phyloP scores from a whole-genome alignment of 2,329 filamentous ascomycete genomes.

The Cladosporium halotolerans region DNA sequence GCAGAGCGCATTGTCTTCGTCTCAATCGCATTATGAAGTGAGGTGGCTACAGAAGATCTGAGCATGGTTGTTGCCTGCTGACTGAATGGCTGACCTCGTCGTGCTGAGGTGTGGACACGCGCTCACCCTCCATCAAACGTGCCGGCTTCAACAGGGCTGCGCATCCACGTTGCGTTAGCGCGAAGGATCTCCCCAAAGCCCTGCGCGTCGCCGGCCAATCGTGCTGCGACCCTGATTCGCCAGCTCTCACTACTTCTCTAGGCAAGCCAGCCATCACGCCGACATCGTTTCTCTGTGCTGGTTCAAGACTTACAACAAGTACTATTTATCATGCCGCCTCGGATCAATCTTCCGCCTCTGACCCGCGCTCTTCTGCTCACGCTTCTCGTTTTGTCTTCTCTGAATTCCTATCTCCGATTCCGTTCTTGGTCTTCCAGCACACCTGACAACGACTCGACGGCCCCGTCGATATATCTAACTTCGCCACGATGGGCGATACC shows the following conservation, averaged over 20 bases:
- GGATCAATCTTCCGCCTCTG: slow-evolving; percentile 87
- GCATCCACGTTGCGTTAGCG: background rate
- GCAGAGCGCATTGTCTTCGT: too few species aligned
- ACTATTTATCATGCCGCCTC: slow-evolving; percentile 27
- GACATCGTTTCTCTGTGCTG: background rate
- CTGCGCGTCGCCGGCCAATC: background rate
- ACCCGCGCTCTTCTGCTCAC: slow-evolving; percentile 74
- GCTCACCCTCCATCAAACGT: too few species aligned
- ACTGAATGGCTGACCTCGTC: too few species aligned
- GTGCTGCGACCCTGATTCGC: background rate
- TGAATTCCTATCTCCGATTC: slow-evolving; percentile 74
- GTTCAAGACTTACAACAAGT: background rate
- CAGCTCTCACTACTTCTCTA: background rate
- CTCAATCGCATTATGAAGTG: too few species aligned
- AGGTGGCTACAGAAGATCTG: too few species aligned
- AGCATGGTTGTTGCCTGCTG: too few species aligned
- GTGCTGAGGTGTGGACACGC: too few species aligned
- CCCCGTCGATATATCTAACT: slow-evolving; percentile 30
- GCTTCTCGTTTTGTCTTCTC: slow-evolving; percentile 69
- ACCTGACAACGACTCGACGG: slow-evolving; percentile 22
- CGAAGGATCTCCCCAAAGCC: slow-evolving; percentile 2
- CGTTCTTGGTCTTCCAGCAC: slow-evolving; percentile 51
- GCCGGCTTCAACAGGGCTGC: too few species aligned
- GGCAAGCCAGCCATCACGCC: background rate
- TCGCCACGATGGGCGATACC: slow-evolving; percentile 46